Evolutionary conservation across 2,329 filamentous ascomycete genomes (phyloP).

Genomic region (Cercospora janseana): DNA sequence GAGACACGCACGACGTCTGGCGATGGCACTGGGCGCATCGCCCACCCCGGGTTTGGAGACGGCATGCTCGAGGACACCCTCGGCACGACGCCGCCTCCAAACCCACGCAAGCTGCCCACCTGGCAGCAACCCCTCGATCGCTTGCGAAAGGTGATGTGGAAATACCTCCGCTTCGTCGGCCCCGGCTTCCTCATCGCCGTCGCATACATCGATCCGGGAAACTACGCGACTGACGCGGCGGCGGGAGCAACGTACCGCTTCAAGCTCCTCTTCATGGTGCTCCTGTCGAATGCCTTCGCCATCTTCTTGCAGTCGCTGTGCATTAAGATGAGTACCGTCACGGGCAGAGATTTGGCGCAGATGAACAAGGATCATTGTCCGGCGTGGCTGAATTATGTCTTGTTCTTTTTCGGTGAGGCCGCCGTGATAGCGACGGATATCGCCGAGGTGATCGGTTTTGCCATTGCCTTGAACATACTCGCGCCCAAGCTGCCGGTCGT

Average conservation of each 20-base stretch:
- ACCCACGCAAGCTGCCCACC: constrained; percentile 23
- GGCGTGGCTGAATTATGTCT: constrained; percentile 53
- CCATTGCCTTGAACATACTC: constrained; percentile 67
- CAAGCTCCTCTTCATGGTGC: constrained; percentile 64
- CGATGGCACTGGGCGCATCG: constrained; percentile 21
- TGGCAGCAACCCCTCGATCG: constrained; percentile 25
- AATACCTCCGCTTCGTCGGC: constrained; percentile 59
- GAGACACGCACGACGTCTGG: constrained; percentile 18
- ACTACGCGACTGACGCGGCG: constrained; percentile 69
- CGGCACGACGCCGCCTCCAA: constrained; percentile 20
- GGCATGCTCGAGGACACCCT: constrained; percentile 30
- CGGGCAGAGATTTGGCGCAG: constrained; percentile 51
- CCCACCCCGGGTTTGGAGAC: constrained; percentile 25
- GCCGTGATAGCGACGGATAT: constrained; percentile 61
- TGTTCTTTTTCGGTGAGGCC: constrained; percentile 56
- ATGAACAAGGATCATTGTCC: constrained; percentile 52
- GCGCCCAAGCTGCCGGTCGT: constrained; percentile 61
- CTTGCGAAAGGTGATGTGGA: constrained; percentile 33
- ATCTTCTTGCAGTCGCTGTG: constrained; percentile 68
- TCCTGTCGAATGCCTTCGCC: constrained; percentile 68
- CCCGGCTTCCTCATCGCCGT: constrained; percentile 63
- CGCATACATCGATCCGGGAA: constrained; percentile 54
- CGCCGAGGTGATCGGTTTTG: constrained; percentile 66
- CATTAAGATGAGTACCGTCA: constrained; percentile 57
- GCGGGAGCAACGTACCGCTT: constrained; percentile 66